Conservation (phyloP, 2,329 filamentous ascomycete genomes). For the Dothistroma septosporum region DNA sequence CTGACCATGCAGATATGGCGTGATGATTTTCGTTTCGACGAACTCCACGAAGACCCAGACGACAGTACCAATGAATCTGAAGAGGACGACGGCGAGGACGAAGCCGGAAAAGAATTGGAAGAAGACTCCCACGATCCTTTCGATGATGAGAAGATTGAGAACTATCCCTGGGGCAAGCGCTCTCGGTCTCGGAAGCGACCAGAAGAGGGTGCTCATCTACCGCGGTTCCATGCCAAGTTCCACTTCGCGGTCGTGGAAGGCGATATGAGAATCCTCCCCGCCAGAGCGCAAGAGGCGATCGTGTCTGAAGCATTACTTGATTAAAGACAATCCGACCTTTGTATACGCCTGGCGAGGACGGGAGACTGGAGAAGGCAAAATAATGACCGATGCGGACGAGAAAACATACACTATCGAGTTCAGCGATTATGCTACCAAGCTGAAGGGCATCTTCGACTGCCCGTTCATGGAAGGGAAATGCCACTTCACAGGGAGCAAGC, state of each 20-base stretch:
- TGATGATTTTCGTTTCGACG: slow-evolving; percentile 8
- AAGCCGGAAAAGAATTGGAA: neutral
- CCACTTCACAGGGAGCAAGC: slow-evolving; percentile 8
- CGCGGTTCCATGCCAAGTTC: slow-evolving; percentile 13
- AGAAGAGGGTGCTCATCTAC: neutral
- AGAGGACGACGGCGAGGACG: slow-evolving; percentile 3
- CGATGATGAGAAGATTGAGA: neutral
- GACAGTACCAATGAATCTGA: neutral
- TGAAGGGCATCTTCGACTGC: slow-evolving; percentile 9
- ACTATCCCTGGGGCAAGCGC: neutral
- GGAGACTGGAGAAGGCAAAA: slow-evolving; percentile 13
- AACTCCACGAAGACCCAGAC: neutral
- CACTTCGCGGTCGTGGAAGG: slow-evolving; percentile 11
- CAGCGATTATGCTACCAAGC: slow-evolving; percentile 3
- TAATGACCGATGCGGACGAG: slow-evolving; percentile 1
- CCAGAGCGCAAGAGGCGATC: neutral
- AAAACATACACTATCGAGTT: neutral
- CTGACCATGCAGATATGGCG: slow-evolving; percentile 11
- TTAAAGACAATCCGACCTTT: slow-evolving; percentile 3
- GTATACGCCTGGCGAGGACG: slow-evolving; percentile 13
- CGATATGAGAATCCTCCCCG: slow-evolving; percentile 13
- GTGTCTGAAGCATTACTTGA: neutral
- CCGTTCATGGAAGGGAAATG: neutral
- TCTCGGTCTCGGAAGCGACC: neutral
- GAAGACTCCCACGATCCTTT: neutral